Base-by-base conservation (phyloP, 345 rosid genomes). In the Eutrema japonicum region DNA sequence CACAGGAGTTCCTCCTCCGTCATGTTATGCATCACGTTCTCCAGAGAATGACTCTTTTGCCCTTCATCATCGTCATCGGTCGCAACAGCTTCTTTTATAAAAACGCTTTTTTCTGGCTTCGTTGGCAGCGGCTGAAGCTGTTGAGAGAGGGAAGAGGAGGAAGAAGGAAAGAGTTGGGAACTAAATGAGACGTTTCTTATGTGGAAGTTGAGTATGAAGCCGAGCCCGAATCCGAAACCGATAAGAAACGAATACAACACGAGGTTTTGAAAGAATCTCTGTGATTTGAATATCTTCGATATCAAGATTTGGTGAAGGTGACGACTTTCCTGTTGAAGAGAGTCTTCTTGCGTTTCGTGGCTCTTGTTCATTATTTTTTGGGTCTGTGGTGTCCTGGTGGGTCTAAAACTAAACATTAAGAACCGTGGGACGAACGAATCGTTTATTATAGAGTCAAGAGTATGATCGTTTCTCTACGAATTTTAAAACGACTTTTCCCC, bases 1-100 rank as follows among this genome's bases (percentile, higher is more conserved):
- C 82, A 57, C 1, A 85, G 32, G 81, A 93, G 79, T 72, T 88
- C 89, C 7, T 81, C 77, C 4, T 89, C 96, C 12, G 71, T 83
- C 91, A 89, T 92, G 63, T 79, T 85, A 64, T 89, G 97, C 77
- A 22, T 75, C 32, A 66, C 69, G 27, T 45, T 70, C 50, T 77
- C 80, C 9, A 12, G 11, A 62, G 49, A 9, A 27, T 6, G 11
- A 50, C 33, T 32, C 48, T 75, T 75, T 41, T 42, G 67, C 47
- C 30, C 68, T 41, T 49, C 54, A 49, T 40, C 68, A 1, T 45
- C 40, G n/a, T 3, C 46, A 45, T 2, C 4, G 35, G 8, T 10
- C 42, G 3, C 35, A 0, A 16, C 62, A 13, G 43, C 6, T 36
- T 10, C 65, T 29, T n/a, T 33, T 9, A 6, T 1, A 13, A 9